Percentiles rank a stretch among this genome's conserved stretches.
Conservation (phyloP, 2,329 filamentous ascomycete species). For the Dichotomopilus funicola region DNA sequence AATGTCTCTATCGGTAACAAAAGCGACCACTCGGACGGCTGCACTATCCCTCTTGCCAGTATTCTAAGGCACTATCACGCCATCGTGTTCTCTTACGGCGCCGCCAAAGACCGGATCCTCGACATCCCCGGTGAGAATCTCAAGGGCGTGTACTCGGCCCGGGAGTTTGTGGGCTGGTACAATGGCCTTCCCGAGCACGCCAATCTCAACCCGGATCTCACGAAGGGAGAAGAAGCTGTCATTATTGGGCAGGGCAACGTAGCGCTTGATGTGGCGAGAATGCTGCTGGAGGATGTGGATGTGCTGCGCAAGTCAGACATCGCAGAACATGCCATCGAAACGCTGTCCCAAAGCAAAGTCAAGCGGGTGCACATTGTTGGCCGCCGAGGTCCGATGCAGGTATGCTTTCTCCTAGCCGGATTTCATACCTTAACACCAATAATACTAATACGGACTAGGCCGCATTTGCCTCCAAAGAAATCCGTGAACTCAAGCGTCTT, state of each 20-base stretch:
- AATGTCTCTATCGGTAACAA: conserved; percentile 71
- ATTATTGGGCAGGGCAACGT: conserved; percentile 95
- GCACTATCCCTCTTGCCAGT: conserved; percentile 56
- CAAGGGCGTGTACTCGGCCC: conserved; percentile 74
- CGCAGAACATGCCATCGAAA: conserved; percentile 71
- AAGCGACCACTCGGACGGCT: conserved; percentile 34
- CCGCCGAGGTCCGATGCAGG: conserved; percentile 81
- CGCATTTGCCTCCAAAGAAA: conserved; percentile 91
- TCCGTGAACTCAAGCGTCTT: conserved; percentile 79
- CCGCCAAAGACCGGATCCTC: conserved; percentile 72
- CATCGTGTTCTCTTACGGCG: conserved; percentile 87
- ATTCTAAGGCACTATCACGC: conserved; percentile 84
- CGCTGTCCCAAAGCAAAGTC: conserved; percentile 64
- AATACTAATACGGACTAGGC: conserved; percentile 39
- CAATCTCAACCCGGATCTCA: conserved; percentile 64
- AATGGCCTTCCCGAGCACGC: conserved; percentile 86
- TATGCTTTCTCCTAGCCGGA: conserved; percentile 29
- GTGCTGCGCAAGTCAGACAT: conserved; percentile 79
- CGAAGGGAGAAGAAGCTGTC: conserved; percentile 71
- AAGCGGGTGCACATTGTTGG: conserved; percentile 82
- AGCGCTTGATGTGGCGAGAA: conserved; percentile 85
- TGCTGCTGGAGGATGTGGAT: conserved; percentile 71
- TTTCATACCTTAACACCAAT: neutral
- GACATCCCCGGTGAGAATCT: conserved; percentile 72
- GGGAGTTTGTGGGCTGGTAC: conserved; percentile 97